Evolutionary conservation across 129 eudicot species (phyloP), one percentile per base, ranked within the genome.

Genomic region (Flaveria bidentis): DNA sequence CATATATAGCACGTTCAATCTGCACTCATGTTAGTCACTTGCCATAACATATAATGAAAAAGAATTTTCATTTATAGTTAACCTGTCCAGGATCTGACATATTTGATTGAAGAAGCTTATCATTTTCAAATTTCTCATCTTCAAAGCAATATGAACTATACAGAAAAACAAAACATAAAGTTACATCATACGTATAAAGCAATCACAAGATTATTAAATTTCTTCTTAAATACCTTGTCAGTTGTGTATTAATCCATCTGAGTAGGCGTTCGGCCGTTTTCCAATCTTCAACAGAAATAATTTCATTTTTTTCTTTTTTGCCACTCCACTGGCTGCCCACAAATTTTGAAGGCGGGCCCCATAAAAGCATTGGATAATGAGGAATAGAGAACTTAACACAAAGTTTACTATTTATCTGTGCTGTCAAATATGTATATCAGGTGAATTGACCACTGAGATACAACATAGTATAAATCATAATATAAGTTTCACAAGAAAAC

Each of bases 1-100:
- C 98, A 83, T 88, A 81, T 75, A 90, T 75, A 76, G 97, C 98
- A n/a, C 80, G 97, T 14, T 81, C 88, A 82, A 93, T 90, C 98
- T 93, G 78, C 36, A 52, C n/a, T 46, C 64, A 57, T 60, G 3
- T 11, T 11, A 23, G 28, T 17, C 62, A 56, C 62, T 56, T 56
- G 28, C 62, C 26, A 28, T 18, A 56, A 53, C 20, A 56, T 3
- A 20, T 17, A 56, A 56, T 20, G 13, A 56, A 18, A 18, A 18
- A 18, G 12, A 18, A 56, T 17, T 1, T 13, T 56, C 28, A 56
- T 56, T 17, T 56, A 5, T 18, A 55, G 16, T 12, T 23, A 56
- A 93, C 97, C 98, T 93, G 90, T 65, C 83, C 88, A 77, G 85
- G 88, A 66, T 90, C 97, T 57, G 94, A 83, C 12, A 72, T 30